phyloP scores from a whole-genome alignment of 768 basidiomycete genomes.

The Hortiboletus flavorubellus region DNA sequence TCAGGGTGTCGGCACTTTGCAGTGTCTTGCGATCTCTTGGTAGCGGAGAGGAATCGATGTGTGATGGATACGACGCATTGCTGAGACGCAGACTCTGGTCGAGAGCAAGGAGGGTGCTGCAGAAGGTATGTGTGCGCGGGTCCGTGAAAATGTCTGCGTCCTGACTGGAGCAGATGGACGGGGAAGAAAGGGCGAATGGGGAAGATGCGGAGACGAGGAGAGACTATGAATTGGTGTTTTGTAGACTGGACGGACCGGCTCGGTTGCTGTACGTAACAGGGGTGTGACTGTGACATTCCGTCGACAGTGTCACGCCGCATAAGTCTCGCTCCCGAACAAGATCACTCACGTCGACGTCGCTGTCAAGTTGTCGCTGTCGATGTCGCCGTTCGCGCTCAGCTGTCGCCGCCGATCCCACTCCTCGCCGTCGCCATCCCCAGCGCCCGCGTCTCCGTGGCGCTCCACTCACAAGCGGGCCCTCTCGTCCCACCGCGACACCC shows the following conservation, averaged over 20 bases:
- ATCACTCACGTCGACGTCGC: constrained; percentile 5
- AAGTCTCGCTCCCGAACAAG: constrained; percentile 15
- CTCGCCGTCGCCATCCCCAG: constrained; percentile 35
- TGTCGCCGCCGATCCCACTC: constrained; percentile 55
- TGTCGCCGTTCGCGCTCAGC: constrained; percentile 34
- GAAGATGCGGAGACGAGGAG: not conserved
- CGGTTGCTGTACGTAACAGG: constrained; percentile 21
- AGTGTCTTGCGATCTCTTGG: constrained; percentile 36
- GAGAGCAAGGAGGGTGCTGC: constrained; percentile 26
- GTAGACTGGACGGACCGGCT: constrained; percentile 9
- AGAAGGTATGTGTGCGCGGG: constrained; percentile 21
- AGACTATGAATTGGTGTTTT: constrained; percentile 21
- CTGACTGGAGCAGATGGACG: constrained; percentile 10
- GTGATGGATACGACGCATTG: constrained; percentile 24
- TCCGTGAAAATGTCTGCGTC: not conserved
- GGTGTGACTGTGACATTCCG: constrained; percentile 23
- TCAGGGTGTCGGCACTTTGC: constrained; percentile 49
- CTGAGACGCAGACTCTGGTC: constrained; percentile 33
- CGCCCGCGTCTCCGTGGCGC: constrained; percentile 38
- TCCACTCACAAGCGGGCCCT: constrained; percentile 48
- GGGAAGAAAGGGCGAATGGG: not conserved
- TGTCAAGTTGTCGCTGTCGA: constrained; percentile 13
- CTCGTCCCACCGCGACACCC: constrained; percentile 36
- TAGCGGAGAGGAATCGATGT: constrained; percentile 5
- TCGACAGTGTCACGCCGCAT: constrained; percentile 11